These are phyloP conservation scores for Ogataea ganodermae DNA, from an alignment of 805 yeast species.

Conservation along the genomic window DNA sequence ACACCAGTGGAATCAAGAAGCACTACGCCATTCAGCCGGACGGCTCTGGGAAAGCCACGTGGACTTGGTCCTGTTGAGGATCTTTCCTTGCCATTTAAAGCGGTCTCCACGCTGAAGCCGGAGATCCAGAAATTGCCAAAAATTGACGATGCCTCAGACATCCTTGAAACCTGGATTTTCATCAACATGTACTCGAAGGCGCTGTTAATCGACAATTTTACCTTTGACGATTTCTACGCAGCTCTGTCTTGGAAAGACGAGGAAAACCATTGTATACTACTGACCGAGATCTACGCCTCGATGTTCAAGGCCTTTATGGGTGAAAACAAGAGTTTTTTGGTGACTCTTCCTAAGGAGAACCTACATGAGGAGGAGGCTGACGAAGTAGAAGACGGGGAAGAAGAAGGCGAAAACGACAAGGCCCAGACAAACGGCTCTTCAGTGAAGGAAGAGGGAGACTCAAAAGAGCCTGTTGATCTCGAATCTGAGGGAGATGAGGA, in stretches of 20 bases:
- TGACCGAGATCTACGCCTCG: constrained; percentile 71
- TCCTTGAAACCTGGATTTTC: constrained; percentile 75
- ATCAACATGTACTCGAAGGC: constrained; percentile 69
- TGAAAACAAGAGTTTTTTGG: constrained; percentile 34
- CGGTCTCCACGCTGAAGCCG: constrained; percentile 28
- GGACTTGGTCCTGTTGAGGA: constrained; percentile 33
- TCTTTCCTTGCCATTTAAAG: constrained; percentile 32
- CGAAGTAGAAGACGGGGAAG: constrained; percentile 27
- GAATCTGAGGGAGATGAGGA: constrained; percentile 28
- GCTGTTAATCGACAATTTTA: constrained; percentile 65
- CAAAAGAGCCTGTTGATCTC: constrained; percentile 15
- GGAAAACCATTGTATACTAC: constrained; percentile 48
- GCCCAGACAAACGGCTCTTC: not conserved
- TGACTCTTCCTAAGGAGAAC: constrained; percentile 31
- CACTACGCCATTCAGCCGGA: constrained; percentile 17
- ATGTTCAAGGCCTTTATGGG: constrained; percentile 56
- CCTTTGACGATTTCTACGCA: constrained; percentile 75
- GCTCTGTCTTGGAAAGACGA: constrained; percentile 52
- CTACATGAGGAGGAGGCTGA: constrained; percentile 26
- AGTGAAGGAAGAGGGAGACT: constrained; percentile 7
- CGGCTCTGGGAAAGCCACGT: constrained; percentile 13
- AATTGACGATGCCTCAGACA: constrained; percentile 38
- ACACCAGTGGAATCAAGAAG: constrained; percentile 23
- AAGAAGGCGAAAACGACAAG: constrained; percentile 21
- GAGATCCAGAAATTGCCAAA: constrained; percentile 25